A percentile compares a stretch with the other conserved stretches of the same genome.
Conservation (phyloP, 106 monocot species). For the Dendrobium huoshanense region DNA sequence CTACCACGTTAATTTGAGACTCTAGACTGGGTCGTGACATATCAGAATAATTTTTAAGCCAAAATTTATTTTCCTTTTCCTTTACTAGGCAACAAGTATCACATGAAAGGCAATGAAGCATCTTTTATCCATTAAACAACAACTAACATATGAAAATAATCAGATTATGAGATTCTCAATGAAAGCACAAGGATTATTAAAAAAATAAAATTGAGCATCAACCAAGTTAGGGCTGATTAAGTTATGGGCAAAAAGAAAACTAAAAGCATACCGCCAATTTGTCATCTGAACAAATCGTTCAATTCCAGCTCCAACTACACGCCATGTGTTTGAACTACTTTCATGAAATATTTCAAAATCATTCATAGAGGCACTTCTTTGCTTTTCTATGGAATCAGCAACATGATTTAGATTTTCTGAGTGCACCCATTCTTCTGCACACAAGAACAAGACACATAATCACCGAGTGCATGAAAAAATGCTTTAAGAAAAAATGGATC, state of each 20-base stretch:
- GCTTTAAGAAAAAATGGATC: neutral
- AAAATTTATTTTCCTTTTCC: neutral
- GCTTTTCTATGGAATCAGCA: conserved; percentile 70
- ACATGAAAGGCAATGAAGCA: neutral
- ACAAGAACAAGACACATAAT: conserved; percentile 1
- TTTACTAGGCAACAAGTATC: neutral
- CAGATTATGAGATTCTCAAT: neutral
- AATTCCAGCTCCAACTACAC: conserved; percentile 84
- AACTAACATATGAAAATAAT: neutral
- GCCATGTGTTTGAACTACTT: conserved; percentile 56
- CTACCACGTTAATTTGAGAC: too few species aligned
- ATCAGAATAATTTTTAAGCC: neutral
- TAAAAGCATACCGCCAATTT: conserved; percentile 76
- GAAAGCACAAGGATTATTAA: neutral
- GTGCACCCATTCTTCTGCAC: conserved; percentile 36
- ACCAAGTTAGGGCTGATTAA: neutral
- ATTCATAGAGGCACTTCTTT: conserved; percentile 68
- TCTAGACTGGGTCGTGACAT: too few species aligned
- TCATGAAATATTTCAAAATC: conserved; percentile 89
- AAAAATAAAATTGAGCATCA: neutral
- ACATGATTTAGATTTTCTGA: conserved; percentile 78
- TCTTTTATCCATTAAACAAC: neutral
- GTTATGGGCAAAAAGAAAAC: neutral
- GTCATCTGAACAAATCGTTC: conserved; percentile 99
- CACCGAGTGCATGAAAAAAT: neutral